These are phyloP conservation scores for Colletotrichum agaves DNA, from an alignment of 2,329 filamentous ascomycete species.

Conservation along the genomic window DNA sequence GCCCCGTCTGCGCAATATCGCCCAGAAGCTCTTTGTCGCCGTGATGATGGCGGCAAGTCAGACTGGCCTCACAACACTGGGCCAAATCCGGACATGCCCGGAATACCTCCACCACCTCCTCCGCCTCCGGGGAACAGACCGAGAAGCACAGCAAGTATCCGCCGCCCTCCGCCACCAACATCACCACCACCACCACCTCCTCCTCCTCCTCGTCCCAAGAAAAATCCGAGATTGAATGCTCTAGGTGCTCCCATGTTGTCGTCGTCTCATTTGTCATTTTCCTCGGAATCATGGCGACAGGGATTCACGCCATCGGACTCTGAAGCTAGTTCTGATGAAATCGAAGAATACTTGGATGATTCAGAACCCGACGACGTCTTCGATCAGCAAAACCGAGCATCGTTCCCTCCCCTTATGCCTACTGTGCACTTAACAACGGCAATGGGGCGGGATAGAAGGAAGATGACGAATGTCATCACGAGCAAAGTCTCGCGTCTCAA, in stretches of 20 bases:
- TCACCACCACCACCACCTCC: constrained; percentile 14
- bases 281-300: constrained; percentile 21
- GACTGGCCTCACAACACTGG: not conserved
- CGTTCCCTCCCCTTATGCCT: constrained; percentile 35
- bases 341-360: constrained; percentile 19
- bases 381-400: constrained; percentile 18
- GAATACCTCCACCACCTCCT: constrained; percentile 9
- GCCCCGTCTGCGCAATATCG: not conserved
- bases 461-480: constrained; percentile 46
- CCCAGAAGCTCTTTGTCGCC: not conserved
- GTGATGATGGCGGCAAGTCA: not conserved
- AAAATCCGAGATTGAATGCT: not conserved
- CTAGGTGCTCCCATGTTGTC: not conserved
- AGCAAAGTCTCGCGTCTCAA: constrained; percentile 48
- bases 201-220: not conserved
- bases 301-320: constrained; percentile 10
- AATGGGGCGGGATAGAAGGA: constrained; percentile 3
- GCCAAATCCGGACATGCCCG: not conserved
- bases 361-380: constrained; percentile 13
- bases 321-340: constrained; percentile 15
- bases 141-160: not conserved
- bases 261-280: constrained; percentile 6
- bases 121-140: not conserved
- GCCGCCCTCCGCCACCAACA: constrained; percentile 15
- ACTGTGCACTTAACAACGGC: constrained; percentile 18